These are phyloP conservation scores for Ustilago shanxiensis DNA, from an alignment of 1,284 basidiomycete species.

Conservation along the genomic window DNA sequence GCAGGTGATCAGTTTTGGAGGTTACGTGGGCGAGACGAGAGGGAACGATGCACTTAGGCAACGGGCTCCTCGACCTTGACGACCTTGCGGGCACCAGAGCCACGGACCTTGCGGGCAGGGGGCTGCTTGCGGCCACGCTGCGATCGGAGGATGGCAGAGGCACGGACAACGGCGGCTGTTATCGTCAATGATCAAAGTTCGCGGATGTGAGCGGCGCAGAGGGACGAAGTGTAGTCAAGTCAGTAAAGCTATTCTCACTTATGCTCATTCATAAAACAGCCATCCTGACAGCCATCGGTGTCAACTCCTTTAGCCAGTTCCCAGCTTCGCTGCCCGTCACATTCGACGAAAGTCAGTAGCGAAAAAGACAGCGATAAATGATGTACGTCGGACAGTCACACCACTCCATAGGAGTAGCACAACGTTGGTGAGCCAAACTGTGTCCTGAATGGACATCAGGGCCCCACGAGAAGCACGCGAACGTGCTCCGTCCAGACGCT, in stretches of 20 bases:
- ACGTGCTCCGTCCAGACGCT: constrained; percentile 31
- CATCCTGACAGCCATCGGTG: not conserved
- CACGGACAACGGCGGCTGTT: constrained; percentile 65
- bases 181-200: constrained; percentile 6
- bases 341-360: constrained; percentile 2
- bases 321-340: not conserved
- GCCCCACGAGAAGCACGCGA: constrained; percentile 30
- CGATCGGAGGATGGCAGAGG: constrained; percentile 62
- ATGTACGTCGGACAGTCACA: constrained; percentile 45
- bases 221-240: constrained; percentile 11
- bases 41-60: constrained; percentile 29
- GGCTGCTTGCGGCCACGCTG: constrained; percentile 58
- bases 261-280: not conserved
- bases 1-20: constrained; percentile 13
- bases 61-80: constrained; percentile 44
- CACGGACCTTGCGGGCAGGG: constrained; percentile 52
- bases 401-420: constrained; percentile 19
- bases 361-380: not conserved
- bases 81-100: constrained; percentile 50
- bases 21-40: not conserved
- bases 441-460: constrained; percentile 19
- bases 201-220: not conserved
- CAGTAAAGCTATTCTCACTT: constrained; percentile 13
- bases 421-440: constrained; percentile 40
- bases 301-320: not conserved